Conservation (phyloP, 768 basidiomycete species). For the Royoungia palumana region DNA sequence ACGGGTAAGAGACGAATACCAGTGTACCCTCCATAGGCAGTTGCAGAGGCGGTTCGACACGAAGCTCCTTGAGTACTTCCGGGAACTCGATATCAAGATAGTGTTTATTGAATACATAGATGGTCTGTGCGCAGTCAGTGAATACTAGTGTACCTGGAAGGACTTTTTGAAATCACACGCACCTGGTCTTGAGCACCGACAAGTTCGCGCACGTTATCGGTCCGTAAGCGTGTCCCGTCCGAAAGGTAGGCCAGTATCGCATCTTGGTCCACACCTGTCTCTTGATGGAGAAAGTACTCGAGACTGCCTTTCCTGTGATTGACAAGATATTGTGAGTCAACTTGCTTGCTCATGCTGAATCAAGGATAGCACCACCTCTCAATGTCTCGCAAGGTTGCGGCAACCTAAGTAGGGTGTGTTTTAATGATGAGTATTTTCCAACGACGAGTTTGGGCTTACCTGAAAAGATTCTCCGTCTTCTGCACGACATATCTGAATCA, state of each 20-base stretch:
- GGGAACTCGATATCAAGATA: conserved; percentile 70
- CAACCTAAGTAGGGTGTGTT: conserved; percentile 34
- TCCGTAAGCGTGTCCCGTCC: conserved; percentile 71
- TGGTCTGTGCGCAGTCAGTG: conserved; percentile 42
- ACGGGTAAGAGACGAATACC: neutral
- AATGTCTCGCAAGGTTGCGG: conserved; percentile 70
- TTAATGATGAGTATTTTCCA: neutral
- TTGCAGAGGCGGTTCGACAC: conserved; percentile 57
- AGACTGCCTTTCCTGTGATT: conserved; percentile 55
- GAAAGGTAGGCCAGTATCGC: conserved; percentile 74
- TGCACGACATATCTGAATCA: conserved; percentile 65
- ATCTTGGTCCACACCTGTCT: conserved; percentile 68
- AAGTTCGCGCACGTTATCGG: conserved; percentile 70
- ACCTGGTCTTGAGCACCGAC: conserved; percentile 77
- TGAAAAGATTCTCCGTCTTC: conserved; percentile 63
- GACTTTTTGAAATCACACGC: conserved; percentile 10
- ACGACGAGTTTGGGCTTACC: conserved; percentile 32
- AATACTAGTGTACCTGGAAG: neutral
- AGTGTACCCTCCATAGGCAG: conserved; percentile 67
- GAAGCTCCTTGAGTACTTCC: conserved; percentile 62
- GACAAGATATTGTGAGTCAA: conserved; percentile 11
- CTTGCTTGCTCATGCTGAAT: neutral
- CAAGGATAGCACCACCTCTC: conserved; percentile 50
- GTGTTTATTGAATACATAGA: conserved; percentile 82
- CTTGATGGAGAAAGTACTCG: conserved; percentile 68